phyloP scores from a whole-genome alignment of 768 basidiomycete genomes.

The Lenzites betulinus region DNA sequence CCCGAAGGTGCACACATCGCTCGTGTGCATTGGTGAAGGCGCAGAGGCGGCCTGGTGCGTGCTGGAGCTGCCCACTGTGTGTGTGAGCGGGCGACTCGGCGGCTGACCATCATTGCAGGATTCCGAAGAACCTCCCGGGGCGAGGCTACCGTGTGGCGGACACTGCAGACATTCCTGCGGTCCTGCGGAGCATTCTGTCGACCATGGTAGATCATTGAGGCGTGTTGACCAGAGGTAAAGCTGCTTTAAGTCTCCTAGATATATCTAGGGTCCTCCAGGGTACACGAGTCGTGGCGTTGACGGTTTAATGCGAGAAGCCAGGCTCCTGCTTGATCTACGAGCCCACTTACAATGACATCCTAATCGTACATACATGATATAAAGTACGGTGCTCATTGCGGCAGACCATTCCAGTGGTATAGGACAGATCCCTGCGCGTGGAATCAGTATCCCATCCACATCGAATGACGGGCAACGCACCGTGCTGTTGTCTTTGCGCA shows the following conservation, averaged over 20 bases:
- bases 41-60: slow-evolving; percentile 62
- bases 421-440: slow-evolving; percentile 57
- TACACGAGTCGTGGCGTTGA: too few relatives aligned
- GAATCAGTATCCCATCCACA: not conserved
- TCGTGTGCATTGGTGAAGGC: slow-evolving; percentile 71
- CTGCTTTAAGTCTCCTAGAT: too few relatives aligned
- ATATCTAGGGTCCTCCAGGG: too few relatives aligned
- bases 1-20: slow-evolving; percentile 65
- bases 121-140: slow-evolving; percentile 61
- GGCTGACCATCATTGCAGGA: slow-evolving; percentile 40
- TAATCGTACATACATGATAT: not conserved
- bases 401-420: slow-evolving; percentile 68
- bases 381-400: slow-evolving; percentile 18
- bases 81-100: too few relatives aligned
- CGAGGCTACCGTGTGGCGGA: slow-evolving; percentile 60
- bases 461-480: slow-evolving; percentile 20
- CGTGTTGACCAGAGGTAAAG: not conserved
- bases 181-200: slow-evolving; percentile 58
- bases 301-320: too few relatives aligned
- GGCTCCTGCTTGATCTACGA: not conserved
- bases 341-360: not conserved
- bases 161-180: slow-evolving; percentile 64
- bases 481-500: slow-evolving; percentile 65
- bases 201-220: slow-evolving; percentile 32
- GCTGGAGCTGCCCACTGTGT: too few relatives aligned